These are phyloP conservation scores for Sonneratia caseolaris DNA, from an alignment of 345 rosid species.

Conservation along the genomic window DNA sequence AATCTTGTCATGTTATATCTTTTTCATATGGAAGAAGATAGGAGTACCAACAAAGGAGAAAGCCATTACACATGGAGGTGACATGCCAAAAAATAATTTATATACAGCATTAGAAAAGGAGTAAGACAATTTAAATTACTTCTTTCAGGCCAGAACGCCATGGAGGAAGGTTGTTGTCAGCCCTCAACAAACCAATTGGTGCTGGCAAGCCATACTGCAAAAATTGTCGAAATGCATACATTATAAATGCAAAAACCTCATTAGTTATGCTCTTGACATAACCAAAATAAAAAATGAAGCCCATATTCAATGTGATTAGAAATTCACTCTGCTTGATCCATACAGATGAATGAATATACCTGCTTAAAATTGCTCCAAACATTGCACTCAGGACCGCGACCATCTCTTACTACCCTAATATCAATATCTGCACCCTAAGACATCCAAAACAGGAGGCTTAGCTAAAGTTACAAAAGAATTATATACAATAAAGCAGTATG, in stretches of 20 bases:
- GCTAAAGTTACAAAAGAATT: conserved; percentile 9
- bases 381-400: conserved; percentile 94
- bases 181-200: conserved; percentile 76
- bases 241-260: background rate
- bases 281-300: background rate
- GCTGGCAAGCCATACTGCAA: conserved; percentile 80
- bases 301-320: background rate
- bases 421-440: conserved; percentile 94
- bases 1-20: too few species aligned
- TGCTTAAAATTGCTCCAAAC: conserved; percentile 99
- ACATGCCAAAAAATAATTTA: background rate
- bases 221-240: background rate
- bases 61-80: too few species aligned
- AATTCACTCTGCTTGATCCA: background rate
- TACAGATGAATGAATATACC: conserved; percentile 26
- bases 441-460: conserved; percentile 5
- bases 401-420: conserved; percentile 90
- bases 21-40: too few species aligned
- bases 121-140: conserved; percentile 29
- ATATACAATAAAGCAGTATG: conserved; percentile 2
- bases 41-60: too few species aligned
- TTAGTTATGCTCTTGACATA: background rate
- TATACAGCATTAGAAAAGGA: background rate
- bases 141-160: conserved; percentile 84
- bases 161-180: conserved; percentile 93